Conservation (phyloP, 225 moss, liverwort and hornwort genomes). For the Asterella californica region DNA sequence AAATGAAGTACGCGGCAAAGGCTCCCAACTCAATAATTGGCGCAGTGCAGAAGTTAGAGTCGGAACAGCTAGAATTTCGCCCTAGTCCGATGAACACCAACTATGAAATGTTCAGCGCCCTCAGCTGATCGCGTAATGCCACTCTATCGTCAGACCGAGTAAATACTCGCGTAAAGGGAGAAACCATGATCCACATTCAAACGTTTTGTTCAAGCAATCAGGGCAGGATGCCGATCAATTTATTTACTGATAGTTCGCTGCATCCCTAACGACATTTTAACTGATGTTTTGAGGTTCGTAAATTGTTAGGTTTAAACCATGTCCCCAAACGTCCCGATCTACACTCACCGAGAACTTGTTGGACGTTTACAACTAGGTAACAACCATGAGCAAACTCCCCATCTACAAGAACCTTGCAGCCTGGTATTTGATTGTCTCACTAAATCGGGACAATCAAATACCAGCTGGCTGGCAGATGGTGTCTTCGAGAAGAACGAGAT, state of each 20-base stretch:
- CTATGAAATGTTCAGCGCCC: not conserved
- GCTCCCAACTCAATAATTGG: not conserved
- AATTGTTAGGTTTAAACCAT: not conserved
- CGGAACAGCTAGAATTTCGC: not conserved
- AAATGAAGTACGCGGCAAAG: not conserved
- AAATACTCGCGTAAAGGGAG: not conserved
- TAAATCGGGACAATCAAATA: not conserved
- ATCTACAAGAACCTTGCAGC: not conserved
- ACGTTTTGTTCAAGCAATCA: not conserved
- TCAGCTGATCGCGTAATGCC: not conserved
- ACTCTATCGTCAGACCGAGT: not conserved
- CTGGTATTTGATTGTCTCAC: too few relatives aligned
- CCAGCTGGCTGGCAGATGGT: not conserved
- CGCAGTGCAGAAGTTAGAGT: not conserved
- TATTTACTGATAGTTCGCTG: not conserved
- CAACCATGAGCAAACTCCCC: not conserved
- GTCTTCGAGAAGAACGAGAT: not conserved
- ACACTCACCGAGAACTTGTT: not conserved
- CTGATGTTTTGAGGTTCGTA: not conserved
- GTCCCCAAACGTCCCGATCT: not conserved
- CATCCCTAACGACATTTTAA: not conserved
- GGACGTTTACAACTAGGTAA: not conserved
- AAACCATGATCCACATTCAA: not conserved
- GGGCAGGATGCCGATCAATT: not conserved
- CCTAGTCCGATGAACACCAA: not conserved